phyloP scores from a whole-genome alignment of 202 grass and related monocot genomes.

The Tripidium arundinaceum region DNA sequence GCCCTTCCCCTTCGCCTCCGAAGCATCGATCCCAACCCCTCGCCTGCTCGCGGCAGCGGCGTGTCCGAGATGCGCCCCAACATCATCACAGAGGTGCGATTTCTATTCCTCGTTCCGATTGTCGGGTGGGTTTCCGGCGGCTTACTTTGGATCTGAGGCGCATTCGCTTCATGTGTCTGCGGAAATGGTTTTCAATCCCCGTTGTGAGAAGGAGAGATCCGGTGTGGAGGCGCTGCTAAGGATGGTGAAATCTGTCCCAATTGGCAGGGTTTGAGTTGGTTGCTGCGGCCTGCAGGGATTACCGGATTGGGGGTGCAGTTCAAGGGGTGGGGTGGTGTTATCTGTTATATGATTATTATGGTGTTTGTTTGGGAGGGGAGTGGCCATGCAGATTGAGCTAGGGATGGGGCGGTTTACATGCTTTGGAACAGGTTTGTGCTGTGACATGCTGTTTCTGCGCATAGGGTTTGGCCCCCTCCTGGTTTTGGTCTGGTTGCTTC shows the following conservation, averaged over 20 bases:
- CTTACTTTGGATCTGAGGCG: conserved; percentile 22
- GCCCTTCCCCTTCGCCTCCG: neutral
- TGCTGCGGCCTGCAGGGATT: neutral
- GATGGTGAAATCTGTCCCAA: neutral
- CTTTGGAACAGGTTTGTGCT: neutral
- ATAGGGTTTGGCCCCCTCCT: neutral
- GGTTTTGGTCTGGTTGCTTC: neutral
- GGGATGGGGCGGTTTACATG: neutral
- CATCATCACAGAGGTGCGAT: conserved; percentile 85
- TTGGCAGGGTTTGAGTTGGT: neutral
- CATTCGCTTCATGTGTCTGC: conserved; percentile 11
- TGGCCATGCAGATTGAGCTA: neutral
- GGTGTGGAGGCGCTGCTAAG: neutral
- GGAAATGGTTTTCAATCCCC: neutral
- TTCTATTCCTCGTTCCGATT: conserved; percentile 6
- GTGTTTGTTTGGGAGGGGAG: neutral
- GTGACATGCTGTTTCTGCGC: neutral
- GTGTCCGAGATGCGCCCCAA: conserved; percentile 75
- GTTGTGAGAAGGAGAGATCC: neutral
- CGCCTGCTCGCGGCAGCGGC: neutral
- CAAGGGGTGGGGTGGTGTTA: neutral
- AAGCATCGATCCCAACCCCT: conserved; percentile 21
- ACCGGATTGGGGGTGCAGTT: neutral
- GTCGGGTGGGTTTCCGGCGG: neutral
- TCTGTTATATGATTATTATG: neutral